Base-by-base conservation (phyloP, 2,329 filamentous ascomycete species). In the Talaromyces sp. region DNA sequence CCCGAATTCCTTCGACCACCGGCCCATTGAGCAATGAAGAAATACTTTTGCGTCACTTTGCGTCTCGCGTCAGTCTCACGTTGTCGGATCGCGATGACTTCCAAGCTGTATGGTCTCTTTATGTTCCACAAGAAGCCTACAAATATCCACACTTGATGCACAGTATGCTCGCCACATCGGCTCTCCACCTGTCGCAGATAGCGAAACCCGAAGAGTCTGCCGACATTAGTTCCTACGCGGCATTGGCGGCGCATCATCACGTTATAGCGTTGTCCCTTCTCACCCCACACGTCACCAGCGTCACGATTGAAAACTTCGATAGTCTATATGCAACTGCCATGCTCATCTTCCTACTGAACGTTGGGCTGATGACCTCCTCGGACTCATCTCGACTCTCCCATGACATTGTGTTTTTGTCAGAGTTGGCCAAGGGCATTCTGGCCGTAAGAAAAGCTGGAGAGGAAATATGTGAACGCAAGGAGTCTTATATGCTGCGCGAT, bases 61-160 rank as follows among this genome's bases (percentile, higher is more conserved):
- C 43, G 19, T 59, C 64, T 13, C 47, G 52, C 19, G 59, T 66
- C 24, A 66, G 58, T 24, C 52, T 45, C 35, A 66, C 52, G 2
- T 39, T 66, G 19, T 58, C 64, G 2, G 59, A 66, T 49, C 52
- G 50, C n/a, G 22, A 47, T 13, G 60, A 61, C 35, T 57, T 59
- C 19, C 64, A 39, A n/a, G 27, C 52, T 31, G 39, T 61, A n/a
- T 62, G 64, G 64, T 57, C 52, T 6, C 22, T 43, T 45, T 14
- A 62, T 13, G 41, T 60, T 13, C 60, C 45, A 22, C 22, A 33
- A 41, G 52, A 62, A 43, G 19, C 52, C 1, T 41, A 60, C 9
- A 27, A 35, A n/a, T 59, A 66, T 27, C 43, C 64, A 37, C 50
- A 66, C 33, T 31, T 66, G 33, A 66, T 62, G 64, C 64, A 66